Evolutionary conservation across 129 eudicot genomes (phyloP), one percentile per base, ranked within the genome.

Genomic region (Ambrosia artemisiifolia): DNA sequence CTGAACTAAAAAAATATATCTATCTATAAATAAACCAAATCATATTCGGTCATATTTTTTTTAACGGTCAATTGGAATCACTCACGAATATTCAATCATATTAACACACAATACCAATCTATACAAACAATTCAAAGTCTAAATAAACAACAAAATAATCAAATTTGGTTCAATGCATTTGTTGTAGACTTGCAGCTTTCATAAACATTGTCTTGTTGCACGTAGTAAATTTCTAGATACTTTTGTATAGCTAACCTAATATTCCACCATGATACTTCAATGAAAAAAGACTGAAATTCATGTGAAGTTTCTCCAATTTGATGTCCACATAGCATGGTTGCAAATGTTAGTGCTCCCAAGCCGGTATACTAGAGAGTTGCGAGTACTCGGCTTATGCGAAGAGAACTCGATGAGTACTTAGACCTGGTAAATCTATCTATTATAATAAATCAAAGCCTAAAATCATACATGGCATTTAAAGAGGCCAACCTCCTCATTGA

Each of bases 221-320:
- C 67, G 33, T 54, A 65, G 67, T 44, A 69, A 69, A 20, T 77
- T 74, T 51, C 56, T 48, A 13, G 33, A 77, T 48, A 34, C 18
- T 70, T 77, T 46, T 38, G 36, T 34, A 36, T 16, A 36, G 46
- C 71, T 54, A 66, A 54, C 73, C 14, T 75, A 32, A 65, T 49
- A 74, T 42, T 51, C 56, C 63, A 63, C 12, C 30, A 16, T 66
- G 18, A 67, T 44, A 30, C 44, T 33, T 16, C 61, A 46, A 56
- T 75, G 80, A 67, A 75, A 69, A 75, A 12, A n/a, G 75, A 32
- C 16, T 7, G 35, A 73, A 73, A 63, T 32, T 63, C 62, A 46
- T 73, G 62, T n/a, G 53, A 74, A 74, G 51, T 20, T 74, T 74
- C 65, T 51, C 13, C 55, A 24, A 8, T 64, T 63, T 50, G 42